Evolutionary conservation across 768 basidiomycete genomes (phyloP), one percentile per base, ranked within the genome.

Genomic region (Tephrocybe sp.): DNA sequence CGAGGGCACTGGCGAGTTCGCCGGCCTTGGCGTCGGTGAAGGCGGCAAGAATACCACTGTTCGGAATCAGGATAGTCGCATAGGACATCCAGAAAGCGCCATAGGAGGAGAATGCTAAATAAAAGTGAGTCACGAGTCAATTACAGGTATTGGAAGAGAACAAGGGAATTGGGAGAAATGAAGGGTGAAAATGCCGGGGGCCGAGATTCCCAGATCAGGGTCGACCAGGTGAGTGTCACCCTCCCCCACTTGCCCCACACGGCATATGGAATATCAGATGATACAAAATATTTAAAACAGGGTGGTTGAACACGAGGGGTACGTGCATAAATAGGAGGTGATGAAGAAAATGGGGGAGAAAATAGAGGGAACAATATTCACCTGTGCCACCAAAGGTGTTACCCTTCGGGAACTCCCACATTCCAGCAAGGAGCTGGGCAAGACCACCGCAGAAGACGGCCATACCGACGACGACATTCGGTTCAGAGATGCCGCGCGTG

Each of bases 71-170:
- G 58, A 94, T 83, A 0, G 79, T 72, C 4, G 82, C 89, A 41
- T 82, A 93, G 4, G 90, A 90, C 70, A 93, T 72, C 91, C 91
- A 94, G 76, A 93, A 94, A 2, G 84, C 87, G 19, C 92, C 92
- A 53, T 87, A 94, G 1, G 86, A 86, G 0, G 82, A 74, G 75
- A 92, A 93, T 0, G 89, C 90, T 88, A 57, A 24, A 27, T 27
- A 15, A 5, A 57, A 24, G 27, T 27, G 15, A 5, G 19, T n/a
- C 18, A 1, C n/a, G 27, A 21, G 35, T 50, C 12, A 50, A 42
- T 26, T 6, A 21, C 7, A 12, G 16, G 7, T 5, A 19, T 37
- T 16, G 3, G 12, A 37, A 5, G 16, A 5, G 8, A 31, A 44
- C 30, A 30, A 32, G 25, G 21, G 44, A 24, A n/a, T n/a, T n/a